These are phyloP conservation scores for Salvia rosmarinus DNA, from an alignment of 257 asterid genomes.

Conservation along the genomic window DNA sequence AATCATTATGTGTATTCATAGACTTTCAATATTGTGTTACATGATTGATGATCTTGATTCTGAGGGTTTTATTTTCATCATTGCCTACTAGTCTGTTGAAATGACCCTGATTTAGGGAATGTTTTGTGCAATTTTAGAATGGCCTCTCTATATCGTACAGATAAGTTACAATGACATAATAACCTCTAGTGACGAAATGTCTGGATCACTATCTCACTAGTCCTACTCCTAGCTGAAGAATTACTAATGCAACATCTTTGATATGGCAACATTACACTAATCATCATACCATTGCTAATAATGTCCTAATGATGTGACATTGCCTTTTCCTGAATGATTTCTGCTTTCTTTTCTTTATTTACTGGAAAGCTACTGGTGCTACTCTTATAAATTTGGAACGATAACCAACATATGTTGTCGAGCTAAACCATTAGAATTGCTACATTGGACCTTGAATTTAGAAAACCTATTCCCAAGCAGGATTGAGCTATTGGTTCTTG, in stretches of 20 bases:
- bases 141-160: not conserved
- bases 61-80: not conserved
- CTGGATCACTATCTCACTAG: not conserved
- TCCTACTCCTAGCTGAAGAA: not conserved
- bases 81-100: not conserved
- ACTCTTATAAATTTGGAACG: not conserved
- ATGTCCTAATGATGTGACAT: not conserved
- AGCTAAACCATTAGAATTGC: not conserved
- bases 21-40: not conserved
- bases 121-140: not conserved
- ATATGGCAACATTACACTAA: slow-evolving; percentile 2
- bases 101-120: not conserved
- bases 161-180: not conserved
- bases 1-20: not conserved
- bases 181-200: not conserved
- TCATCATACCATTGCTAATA: slow-evolving; percentile 3
- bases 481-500: not conserved
- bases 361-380: not conserved
- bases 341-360: no score
- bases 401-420: not conserved
- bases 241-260: not conserved
- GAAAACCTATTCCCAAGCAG: not conserved
- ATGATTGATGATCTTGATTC: not conserved
- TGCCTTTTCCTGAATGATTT: no score
- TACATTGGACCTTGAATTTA: not conserved